Conservation (phyloP, 495 filamentous ascomycete genomes). For the Hypoxylon trugodes region DNA sequence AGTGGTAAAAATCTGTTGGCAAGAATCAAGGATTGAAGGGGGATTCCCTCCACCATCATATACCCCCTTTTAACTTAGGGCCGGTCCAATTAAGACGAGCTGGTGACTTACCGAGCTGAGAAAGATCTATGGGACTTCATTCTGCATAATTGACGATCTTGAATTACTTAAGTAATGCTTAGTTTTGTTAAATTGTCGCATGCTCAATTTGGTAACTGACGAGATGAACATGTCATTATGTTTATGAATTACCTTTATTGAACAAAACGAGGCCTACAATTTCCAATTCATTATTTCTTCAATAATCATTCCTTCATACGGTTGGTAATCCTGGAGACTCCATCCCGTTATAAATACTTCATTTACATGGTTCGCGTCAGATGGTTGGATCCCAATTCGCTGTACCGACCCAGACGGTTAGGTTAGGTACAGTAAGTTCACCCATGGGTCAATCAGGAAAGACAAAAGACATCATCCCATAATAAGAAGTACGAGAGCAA, state of each 20-base stretch:
- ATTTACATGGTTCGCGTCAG: background rate
- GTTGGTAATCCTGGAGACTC: no score
- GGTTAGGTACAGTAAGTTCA: conserved; percentile 3
- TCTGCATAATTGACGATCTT: conserved; percentile 4
- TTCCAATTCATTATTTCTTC: conserved; percentile 6
- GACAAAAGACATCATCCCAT: no score
- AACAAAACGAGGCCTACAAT: background rate
- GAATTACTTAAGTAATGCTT: background rate
- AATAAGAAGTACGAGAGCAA: no score
- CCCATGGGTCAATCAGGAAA: no score
- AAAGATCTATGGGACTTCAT: conserved; percentile 8
- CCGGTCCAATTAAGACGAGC: no score
- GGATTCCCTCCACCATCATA: no score
- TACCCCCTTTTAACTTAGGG: no score
- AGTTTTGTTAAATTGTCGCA: background rate
- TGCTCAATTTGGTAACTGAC: background rate
- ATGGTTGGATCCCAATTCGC: background rate
- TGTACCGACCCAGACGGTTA: background rate
- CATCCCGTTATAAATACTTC: conserved; percentile 30
- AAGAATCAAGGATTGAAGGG: background rate
- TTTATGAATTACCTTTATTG: background rate
- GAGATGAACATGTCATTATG: background rate
- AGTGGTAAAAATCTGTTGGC: no score
- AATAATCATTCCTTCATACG: conserved; percentile 16
- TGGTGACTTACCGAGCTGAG: conserved; percentile 11